Evolutionary conservation across 1,284 basidiomycete species (phyloP).

Genomic region (Hemileccinum hortonii): DNA sequence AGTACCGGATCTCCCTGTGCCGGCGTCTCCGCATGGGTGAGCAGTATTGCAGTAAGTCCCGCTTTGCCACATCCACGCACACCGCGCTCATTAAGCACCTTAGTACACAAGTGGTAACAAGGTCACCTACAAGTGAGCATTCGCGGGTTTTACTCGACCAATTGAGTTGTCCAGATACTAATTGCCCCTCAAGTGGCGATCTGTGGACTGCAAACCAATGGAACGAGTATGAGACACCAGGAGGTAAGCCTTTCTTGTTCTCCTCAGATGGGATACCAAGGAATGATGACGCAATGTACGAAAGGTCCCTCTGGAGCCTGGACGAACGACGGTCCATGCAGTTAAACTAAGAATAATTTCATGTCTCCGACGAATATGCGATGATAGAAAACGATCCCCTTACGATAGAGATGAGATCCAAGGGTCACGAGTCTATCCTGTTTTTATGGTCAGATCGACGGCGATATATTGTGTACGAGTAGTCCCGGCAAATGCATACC

Average conservation of each 20-base stretch:
- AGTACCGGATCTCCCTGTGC: constrained; percentile 13
- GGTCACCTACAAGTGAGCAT: constrained; percentile 21
- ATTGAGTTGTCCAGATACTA: background rate
- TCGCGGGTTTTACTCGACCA: background rate
- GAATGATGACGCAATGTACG: background rate
- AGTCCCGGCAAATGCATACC: background rate
- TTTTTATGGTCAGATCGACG: background rate
- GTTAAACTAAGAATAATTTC: background rate
- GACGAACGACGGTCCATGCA: constrained; percentile 17
- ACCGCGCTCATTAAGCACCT: background rate
- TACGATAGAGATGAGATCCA: background rate
- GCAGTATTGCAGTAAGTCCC: constrained; percentile 13
- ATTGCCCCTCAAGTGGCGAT: constrained; percentile 12
- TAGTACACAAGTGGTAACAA: constrained; percentile 21
- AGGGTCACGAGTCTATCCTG: background rate
- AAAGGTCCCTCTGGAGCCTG: constrained; percentile 18
- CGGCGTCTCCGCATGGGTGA: constrained; percentile 16
- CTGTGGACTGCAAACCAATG: constrained; percentile 25
- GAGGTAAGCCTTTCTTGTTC: constrained; percentile 10
- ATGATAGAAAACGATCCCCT: background rate
- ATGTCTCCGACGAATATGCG: background rate
- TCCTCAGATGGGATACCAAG: background rate
- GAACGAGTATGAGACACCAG: constrained; percentile 20
- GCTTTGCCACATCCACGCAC: background rate
- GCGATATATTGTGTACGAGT: background rate